phyloP scores from a whole-genome alignment of 2,329 filamentous ascomycete genomes.

The Botryotinia convoluta region DNA sequence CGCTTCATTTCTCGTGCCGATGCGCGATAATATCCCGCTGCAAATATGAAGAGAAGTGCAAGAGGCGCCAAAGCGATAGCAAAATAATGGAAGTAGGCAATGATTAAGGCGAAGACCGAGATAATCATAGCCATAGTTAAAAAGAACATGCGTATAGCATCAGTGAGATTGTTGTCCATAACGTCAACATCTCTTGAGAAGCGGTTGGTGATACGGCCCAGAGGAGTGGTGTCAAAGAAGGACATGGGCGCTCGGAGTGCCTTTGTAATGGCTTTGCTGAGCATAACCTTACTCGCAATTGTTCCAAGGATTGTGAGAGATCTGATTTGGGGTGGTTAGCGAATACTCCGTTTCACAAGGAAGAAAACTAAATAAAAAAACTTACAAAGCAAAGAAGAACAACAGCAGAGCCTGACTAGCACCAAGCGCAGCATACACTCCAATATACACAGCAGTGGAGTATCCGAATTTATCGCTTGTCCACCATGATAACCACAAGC shows the following conservation, averaged over 20 bases:
- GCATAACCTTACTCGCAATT: conserved; percentile 75
- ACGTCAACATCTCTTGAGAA: conserved; percentile 95
- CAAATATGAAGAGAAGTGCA: conserved; percentile 73
- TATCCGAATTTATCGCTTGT: conserved; percentile 57
- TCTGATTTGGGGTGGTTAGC: not conserved
- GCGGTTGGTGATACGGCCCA: conserved; percentile 92
- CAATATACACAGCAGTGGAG: conserved; percentile 68
- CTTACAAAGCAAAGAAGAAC: conserved; percentile 71
- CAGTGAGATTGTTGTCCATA: conserved; percentile 90
- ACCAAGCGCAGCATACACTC: conserved; percentile 69
- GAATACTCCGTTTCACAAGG: not conserved
- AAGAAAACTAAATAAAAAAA: not conserved
- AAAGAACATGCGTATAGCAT: conserved; percentile 90
- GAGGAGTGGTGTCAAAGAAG: conserved; percentile 95
- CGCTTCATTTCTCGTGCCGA: conserved; percentile 94
- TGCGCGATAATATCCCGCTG: conserved; percentile 82
- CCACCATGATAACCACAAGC: conserved; percentile 63
- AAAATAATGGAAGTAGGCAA: conserved; percentile 87
- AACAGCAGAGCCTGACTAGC: conserved; percentile 67
- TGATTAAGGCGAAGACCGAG: conserved; percentile 83
- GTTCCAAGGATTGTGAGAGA: conserved; percentile 77
- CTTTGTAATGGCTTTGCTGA: conserved; percentile 73
- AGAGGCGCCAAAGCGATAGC: conserved; percentile 67
- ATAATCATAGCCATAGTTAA: conserved; percentile 79
- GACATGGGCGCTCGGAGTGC: conserved; percentile 76